Conservation (phyloP, 441 rosid species). For the Populus tomentosa region DNA sequence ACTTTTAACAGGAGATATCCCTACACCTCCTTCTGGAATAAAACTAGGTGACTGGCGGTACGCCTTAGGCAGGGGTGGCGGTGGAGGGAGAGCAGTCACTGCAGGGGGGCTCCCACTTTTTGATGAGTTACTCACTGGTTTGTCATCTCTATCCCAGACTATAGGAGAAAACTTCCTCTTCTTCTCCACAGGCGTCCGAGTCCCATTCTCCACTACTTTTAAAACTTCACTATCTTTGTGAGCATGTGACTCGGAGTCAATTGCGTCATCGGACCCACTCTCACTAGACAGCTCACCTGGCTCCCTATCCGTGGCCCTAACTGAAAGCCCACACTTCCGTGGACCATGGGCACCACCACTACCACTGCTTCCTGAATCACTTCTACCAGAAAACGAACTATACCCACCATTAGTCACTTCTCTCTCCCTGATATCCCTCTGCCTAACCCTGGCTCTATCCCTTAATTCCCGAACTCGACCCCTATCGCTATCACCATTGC, state of each 20-base stretch:
- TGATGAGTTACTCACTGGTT: conserved; percentile 31
- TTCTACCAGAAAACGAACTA: conserved; percentile 49
- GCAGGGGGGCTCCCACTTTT: conserved; percentile 36
- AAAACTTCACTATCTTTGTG: conserved; percentile 39
- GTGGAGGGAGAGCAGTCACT: conserved; percentile 48
- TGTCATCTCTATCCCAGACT: conserved; percentile 92
- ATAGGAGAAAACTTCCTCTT: conserved; percentile 96
- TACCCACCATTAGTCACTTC: conserved; percentile 51
- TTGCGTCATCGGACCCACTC: conserved; percentile 89
- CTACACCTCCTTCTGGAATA: conserved; percentile 35
- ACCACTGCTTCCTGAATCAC: conserved; percentile 56
- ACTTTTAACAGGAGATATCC: conserved; percentile 35
- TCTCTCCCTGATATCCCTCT: conserved; percentile 64
- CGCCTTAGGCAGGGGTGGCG: conserved; percentile 51
- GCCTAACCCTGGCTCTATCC: conserved; percentile 50
- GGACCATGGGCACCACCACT: conserved; percentile 38
- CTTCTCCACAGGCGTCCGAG: conserved; percentile 43
- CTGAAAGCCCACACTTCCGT: conserved; percentile 31
- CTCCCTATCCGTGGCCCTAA: conserved; percentile 65
- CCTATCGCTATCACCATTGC: conserved; percentile 35
- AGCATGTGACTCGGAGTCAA: conserved; percentile 42
- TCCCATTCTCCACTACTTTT: conserved; percentile 8
- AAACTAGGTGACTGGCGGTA: conserved; percentile 39
- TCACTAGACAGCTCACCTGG: conserved; percentile 99
- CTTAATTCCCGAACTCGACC: conserved; percentile 32